A percentile compares a stretch with the other conserved stretches of the same genome.
phyloP scores from a whole-genome alignment of 2,329 filamentous ascomycete genomes.

The Biscogniauxia marginata region DNA sequence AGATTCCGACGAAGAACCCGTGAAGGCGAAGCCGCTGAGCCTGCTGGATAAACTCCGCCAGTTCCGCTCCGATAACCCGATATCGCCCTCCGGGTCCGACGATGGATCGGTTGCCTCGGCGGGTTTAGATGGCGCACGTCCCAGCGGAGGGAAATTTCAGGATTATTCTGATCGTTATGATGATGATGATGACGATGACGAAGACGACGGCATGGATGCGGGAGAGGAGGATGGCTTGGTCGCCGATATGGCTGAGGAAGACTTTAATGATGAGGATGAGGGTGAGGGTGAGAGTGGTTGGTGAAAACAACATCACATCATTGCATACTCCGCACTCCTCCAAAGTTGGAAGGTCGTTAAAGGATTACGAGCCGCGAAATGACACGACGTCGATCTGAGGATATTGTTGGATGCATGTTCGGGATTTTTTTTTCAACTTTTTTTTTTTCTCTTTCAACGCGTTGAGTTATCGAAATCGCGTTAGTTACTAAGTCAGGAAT shows the following conservation, averaged over 20 bases:
- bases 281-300: slow-evolving; percentile 9
- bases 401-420: too few relatives aligned
- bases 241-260: slow-evolving; percentile 12
- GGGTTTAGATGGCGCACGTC: slow-evolving; percentile 7
- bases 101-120: slow-evolving; percentile 8
- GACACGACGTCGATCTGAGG: too few relatives aligned
- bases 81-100: slow-evolving; percentile 9
- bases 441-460: too few relatives aligned
- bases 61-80: slow-evolving; percentile 18
- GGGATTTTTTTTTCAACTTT: too few relatives aligned
- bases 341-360: too few relatives aligned
- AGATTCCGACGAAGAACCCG: slow-evolving; percentile 4
- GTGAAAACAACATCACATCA: too few relatives aligned
- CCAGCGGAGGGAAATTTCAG: too few relatives aligned
- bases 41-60: slow-evolving; percentile 20
- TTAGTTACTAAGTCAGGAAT: too few relatives aligned
- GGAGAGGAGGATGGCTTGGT: slow-evolving; percentile 1
- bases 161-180: slow-evolving; percentile 8
- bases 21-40: slow-evolving; percentile 16
- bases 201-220: not conserved
- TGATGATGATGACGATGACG: slow-evolving; percentile 17
- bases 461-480: too few relatives aligned
- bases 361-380: too few relatives aligned
- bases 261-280: slow-evolving; percentile 7
- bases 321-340: too few relatives aligned